Base-by-base conservation (phyloP, 148 eudicot genomes). In the Cornus suecica region DNA sequence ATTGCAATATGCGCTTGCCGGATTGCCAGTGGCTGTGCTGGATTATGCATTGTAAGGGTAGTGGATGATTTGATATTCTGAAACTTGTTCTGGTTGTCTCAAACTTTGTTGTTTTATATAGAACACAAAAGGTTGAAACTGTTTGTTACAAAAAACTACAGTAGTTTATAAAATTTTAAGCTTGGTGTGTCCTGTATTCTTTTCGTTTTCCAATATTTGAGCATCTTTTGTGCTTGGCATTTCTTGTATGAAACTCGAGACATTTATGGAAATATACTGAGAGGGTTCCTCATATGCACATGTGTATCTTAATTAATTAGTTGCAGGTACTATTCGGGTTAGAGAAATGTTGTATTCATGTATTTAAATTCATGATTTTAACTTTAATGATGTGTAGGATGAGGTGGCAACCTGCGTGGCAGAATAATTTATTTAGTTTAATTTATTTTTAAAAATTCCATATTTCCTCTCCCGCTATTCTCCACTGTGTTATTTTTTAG, bases 1-100 rank as follows among this genome's bases (percentile, higher is more conserved):
- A 76, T 77, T 42, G 83, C 82, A 28, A 88, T 82, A 69, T 66
- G 79, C 22, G 41, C 30, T 37, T 73, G 76, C 66, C 34, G 71
- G 8, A 45, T 22, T 10, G 71, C 52, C 37, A 0, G 37, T 48
- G 54, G 54, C 54, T 16, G 54, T 13, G 54, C 20, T 14, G 54
- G 54, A 11, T 13, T 1, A 11, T 16, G 18, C 54, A 48, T 48
- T 48, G 18, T 48, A 48, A 48, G 20, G 2, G 54, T 1, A n/a
- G n/a, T n/a, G 15, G 20, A 48, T 48, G 54, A 16, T 0, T 48
- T 48, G 20, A 1, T 48, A 13, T 48, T 16, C 54, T 48, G 18
- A 48, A n/a, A 48, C 18, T 48, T 48, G 54, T 16, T 48, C 18
- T 0, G 54, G 54, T 3, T 48, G 1, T 48, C 54, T 48, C 18